phyloP scores from a whole-genome alignment of 441 rosid genomes.

The Heliophila coronopifolia region DNA sequence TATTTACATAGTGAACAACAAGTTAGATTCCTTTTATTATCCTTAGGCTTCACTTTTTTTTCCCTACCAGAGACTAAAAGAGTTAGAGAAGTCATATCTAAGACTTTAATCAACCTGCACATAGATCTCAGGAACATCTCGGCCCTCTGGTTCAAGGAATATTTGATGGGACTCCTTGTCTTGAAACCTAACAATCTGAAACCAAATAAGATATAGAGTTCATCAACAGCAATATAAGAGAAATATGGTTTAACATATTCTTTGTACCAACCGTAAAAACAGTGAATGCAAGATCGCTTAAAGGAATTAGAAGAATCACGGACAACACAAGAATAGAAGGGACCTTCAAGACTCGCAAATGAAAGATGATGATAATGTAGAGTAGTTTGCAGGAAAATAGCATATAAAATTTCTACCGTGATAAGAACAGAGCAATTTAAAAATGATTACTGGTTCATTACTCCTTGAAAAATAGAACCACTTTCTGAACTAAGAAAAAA shows the following conservation, averaged over 20 bases:
- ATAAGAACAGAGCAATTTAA: neutral
- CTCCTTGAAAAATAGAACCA: neutral
- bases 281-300: neutral
- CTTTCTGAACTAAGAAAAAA: neutral
- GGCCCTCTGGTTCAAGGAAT: constrained; percentile 98
- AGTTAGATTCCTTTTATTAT: neutral
- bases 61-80: neutral
- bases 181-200: constrained; percentile 87
- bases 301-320: neutral
- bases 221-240: constrained; percentile 1
- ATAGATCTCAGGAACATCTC: constrained; percentile 93
- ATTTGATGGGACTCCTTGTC: constrained; percentile 98
- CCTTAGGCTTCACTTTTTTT: constrained; percentile 1
- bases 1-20: neutral
- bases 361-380: neutral
- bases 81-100: constrained; percentile 5
- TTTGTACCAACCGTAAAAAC: neutral
- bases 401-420: neutral
- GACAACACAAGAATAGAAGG: neutral
- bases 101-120: constrained; percentile 64
- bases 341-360: neutral
- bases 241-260: constrained; percentile 8
- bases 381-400: neutral
- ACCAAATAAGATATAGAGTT: constrained; percentile 9
- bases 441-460: neutral